Evolutionary conservation across 257 asterid species (phyloP).

Genomic region (Rhazya stricta): DNA sequence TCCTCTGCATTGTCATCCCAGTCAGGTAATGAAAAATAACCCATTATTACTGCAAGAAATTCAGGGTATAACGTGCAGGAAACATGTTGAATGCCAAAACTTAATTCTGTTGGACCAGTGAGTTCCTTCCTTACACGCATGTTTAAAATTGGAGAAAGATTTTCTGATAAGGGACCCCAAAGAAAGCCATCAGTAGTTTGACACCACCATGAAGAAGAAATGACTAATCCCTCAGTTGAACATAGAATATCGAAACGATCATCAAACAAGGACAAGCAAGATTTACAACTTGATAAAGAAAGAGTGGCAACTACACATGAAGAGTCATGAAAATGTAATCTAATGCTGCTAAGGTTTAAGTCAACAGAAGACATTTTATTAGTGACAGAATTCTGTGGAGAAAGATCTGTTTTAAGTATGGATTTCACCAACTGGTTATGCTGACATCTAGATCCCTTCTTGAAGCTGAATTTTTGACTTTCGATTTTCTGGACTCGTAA

Average conservation of each 20-base stretch:
- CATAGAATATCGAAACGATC: constrained; percentile 52
- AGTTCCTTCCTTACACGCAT: constrained; percentile 52
- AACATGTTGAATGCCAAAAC: constrained; percentile 61
- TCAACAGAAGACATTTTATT: constrained; percentile 32
- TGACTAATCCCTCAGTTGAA: constrained; percentile 60
- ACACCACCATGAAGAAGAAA: constrained; percentile 69
- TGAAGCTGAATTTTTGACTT: constrained; percentile 21
- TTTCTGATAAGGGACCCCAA: constrained; percentile 71
- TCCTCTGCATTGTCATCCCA: constrained; percentile 47
- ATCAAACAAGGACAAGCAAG: constrained; percentile 36
- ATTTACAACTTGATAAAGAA: constrained; percentile 49
- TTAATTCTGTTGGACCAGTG: constrained; percentile 33
- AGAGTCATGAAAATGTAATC: constrained; percentile 81
- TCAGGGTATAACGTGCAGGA: constrained; percentile 80
- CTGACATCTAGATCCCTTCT: constrained; percentile 24
- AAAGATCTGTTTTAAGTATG: constrained; percentile 24
- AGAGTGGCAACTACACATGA: constrained; percentile 62
- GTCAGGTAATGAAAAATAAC: constrained; percentile 68
- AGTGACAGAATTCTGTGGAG: constrained; percentile 18
- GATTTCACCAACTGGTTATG: constrained; percentile 24
- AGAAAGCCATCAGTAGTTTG: constrained; percentile 44
- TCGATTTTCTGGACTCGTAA: constrained; percentile 29
- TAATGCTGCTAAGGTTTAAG: constrained; percentile 41
- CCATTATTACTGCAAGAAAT: constrained; percentile 63
- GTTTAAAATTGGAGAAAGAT: constrained; percentile 57